Base-by-base conservation (phyloP, 768 basidiomycete species). In the Paxillus ammoniavirescens region DNA sequence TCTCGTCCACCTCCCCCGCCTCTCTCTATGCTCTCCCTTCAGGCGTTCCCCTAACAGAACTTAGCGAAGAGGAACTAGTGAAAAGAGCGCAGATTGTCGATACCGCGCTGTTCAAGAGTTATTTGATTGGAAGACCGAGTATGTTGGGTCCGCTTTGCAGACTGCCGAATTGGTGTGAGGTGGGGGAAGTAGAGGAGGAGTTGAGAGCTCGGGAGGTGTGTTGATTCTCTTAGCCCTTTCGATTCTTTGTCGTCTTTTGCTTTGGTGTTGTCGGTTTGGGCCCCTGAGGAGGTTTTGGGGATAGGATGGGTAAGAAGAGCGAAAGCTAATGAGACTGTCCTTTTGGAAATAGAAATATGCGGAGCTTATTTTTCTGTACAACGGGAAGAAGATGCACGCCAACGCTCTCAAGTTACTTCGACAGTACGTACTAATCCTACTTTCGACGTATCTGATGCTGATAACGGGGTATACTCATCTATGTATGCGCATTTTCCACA, bases 141-240 rank as follows among this genome's bases (percentile, higher is more conserved):
- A 73, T 99, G 52, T 73, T 98, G 9, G 93, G 91, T 0, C 84
- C 91, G 30, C 70, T 98, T 47, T 98, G 96, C 70, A 81, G 96
- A 41, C 75, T 96, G 23, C 82, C 91, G 2, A 98, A 97, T 69
- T 99, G 94, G 93, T 98, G 96, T 69, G 97, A 98, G 65, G 94
- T 98, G 1, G 84, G 84, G 5, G 91, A 95, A 62, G 91, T 95
- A 1, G 94, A 99, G 67, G 93, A 90, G 65, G 82, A 93, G 55
- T 72, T 99, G 49, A 79, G 83, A 53, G 82, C 81, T 28, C 81
- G 88, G 35, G 86, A 89, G 82, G 95, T 92, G 52, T 30, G 79
- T 56, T 21, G 1, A 14, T 14, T 23, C 18, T 49, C 13, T 31
- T 2, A 9, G 18, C 47, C 42, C 43, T 15, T 43, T n/a, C 43